These are phyloP conservation scores for Suillus occidentalis DNA, from an alignment of 768 basidiomycete species.

Conservation along the genomic window DNA sequence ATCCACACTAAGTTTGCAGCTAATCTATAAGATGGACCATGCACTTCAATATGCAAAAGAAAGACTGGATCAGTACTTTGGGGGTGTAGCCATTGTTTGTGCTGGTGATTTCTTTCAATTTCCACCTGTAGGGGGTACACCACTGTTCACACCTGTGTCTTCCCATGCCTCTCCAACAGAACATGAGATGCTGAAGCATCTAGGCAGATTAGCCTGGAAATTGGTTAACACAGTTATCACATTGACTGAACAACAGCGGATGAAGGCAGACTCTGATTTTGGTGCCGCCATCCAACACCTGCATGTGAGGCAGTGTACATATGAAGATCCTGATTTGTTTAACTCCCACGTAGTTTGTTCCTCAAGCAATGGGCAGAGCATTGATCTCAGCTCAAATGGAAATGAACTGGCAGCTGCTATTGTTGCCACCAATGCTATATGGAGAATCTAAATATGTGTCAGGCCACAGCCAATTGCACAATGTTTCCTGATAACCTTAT, in stretches of 20 bases:
- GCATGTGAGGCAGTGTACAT: constrained; percentile 11
- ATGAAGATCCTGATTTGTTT: constrained; percentile 20
- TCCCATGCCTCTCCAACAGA: neutral
- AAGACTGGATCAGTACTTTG: constrained; percentile 28
- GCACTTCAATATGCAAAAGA: constrained; percentile 26
- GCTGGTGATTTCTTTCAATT: constrained; percentile 43
- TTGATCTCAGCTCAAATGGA: too few relatives aligned
- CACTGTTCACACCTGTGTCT: constrained; percentile 28
- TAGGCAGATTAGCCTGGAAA: constrained; percentile 17
- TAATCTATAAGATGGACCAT: constrained; percentile 30
- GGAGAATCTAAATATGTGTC: too few relatives aligned
- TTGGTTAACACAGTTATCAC: constrained; percentile 12
- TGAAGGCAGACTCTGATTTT: constrained; percentile 26
- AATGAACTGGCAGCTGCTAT: too few relatives aligned
- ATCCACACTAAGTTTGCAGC: constrained; percentile 24
- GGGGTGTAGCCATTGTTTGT: constrained; percentile 40
- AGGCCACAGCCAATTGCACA: too few relatives aligned
- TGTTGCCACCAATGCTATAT: too few relatives aligned
- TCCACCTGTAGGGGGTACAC: constrained; percentile 10
- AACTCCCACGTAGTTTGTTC: constrained; percentile 8
- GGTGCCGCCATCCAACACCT: constrained; percentile 3
- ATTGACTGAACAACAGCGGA: constrained; percentile 19
- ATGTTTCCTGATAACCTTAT: too few relatives aligned
- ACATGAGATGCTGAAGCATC: neutral
- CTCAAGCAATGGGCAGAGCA: too few relatives aligned